phyloP scores from a whole-genome alignment of 202 grass and related monocot species.

The Saccharum hybrid region DNA sequence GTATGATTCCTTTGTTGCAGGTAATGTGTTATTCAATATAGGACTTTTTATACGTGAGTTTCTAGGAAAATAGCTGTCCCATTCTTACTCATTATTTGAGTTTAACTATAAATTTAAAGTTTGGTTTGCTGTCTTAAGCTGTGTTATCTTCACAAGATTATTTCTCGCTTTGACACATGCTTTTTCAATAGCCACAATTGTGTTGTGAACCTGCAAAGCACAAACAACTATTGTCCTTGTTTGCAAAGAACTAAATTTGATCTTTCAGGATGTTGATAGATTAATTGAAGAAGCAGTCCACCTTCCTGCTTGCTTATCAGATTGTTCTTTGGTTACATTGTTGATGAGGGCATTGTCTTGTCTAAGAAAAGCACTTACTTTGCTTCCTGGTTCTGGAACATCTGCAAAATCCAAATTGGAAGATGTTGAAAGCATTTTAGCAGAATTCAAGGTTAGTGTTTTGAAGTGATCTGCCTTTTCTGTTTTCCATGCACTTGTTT shows the following conservation, averaged over 20 bases:
- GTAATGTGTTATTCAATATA: conserved; percentile 53
- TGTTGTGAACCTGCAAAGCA: conserved; percentile 23
- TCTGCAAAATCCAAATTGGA: conserved; percentile 56
- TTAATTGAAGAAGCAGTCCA: conserved; percentile 62
- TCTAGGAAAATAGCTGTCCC: neutral
- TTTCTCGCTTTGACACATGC: neutral
- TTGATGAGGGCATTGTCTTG: conserved; percentile 62
- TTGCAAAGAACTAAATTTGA: conserved; percentile 36
- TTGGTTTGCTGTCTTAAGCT: neutral
- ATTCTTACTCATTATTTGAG: conserved; percentile 9
- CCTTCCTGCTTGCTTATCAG: conserved; percentile 47
- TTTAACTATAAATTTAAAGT: conserved; percentile 20
- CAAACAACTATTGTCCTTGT: conserved; percentile 7
- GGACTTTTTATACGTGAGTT: neutral
- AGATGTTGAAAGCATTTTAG: conserved; percentile 66
- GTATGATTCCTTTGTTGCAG: conserved; percentile 62
- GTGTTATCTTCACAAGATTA: too few species aligned
- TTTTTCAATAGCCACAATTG: neutral
- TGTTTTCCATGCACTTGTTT: conserved; percentile 26
- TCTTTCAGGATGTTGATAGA: conserved; percentile 74
- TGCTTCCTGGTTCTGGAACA: conserved; percentile 47
- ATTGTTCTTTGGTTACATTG: conserved; percentile 50
- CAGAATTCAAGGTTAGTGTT: conserved; percentile 65
- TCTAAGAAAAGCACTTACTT: conserved; percentile 60
- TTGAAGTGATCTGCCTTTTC: conserved; percentile 35